Base-by-base conservation (phyloP, 2,329 filamentous ascomycete genomes). In the Cryphonectria japonica region DNA sequence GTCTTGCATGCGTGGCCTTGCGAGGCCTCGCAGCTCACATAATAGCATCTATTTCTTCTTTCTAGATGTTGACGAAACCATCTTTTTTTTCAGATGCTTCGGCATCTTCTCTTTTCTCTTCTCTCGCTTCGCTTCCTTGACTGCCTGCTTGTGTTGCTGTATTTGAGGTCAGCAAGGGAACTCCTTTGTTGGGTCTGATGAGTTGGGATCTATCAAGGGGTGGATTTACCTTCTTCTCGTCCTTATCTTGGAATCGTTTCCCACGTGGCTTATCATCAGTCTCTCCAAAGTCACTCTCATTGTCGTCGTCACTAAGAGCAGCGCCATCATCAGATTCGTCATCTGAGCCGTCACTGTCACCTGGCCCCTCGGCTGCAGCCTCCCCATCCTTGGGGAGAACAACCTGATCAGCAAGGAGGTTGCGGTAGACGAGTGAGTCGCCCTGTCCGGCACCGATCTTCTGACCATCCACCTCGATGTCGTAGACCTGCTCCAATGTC, bases 101-200 rank as follows among this genome's bases (percentile, higher is more conserved):
- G 96, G 95, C 83, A 99, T 97, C 85, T 99, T 99, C 4, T 93
- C 92, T 81, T 95, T 93, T 72, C 96, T 86, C 84, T 97, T 94
- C 81, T 98, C 95, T 50, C 94, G 90, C 84, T 97, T 98, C 77
- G 95, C 95, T 78, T 98, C 95, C 83, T 98, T 99, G 75, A 98
- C 92, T 1, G 92, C 91, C 79, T 89, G 88, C 81, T 99, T 99
- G 80, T 98, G 96, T 75, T 80, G 79, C 84, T 87, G 69, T 41
- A 52, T 19, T 14, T 19, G 29, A 68, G 78, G 78, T 73, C 32
- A 71, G 61, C 61, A 52, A 26, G 26, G 16, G 6, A 39, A 41
- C 39, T n/a, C 11, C 16, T 61, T 39, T 39, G 8, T 37, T 32
- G 54, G 26, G 22, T 52, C 8, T 52, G 26, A 16, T 32, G 2